Conservation (phyloP, 148 eudicot species). For the Silene latifolia region DNA sequence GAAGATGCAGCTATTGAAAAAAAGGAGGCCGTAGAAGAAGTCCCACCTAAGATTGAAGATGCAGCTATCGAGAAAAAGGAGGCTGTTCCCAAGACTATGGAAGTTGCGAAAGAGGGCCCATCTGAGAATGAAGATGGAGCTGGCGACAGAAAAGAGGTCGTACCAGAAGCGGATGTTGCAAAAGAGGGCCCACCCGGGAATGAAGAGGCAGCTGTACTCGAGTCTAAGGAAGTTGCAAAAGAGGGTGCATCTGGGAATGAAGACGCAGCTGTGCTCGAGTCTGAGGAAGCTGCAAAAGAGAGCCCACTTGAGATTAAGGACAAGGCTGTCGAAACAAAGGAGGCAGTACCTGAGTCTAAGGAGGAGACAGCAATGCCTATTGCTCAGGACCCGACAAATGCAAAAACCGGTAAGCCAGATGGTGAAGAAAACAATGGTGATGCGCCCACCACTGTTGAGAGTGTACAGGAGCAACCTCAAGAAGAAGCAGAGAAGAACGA, state of each 20-base stretch:
- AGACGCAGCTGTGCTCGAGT: not conserved
- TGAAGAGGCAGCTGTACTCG: conserved; percentile 17
- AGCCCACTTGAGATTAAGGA: conserved; percentile 23
- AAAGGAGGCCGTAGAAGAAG: conserved; percentile 14
- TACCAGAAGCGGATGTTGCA: not conserved
- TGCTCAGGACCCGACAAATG: not conserved
- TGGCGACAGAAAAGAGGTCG: conserved; percentile 3
- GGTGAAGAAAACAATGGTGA: not conserved
- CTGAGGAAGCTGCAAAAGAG: conserved; percentile 19
- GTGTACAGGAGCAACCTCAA: not conserved
- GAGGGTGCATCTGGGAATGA: not conserved
- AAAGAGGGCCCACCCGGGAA: conserved; percentile 27
- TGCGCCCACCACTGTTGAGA: not conserved
- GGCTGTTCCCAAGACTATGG: not conserved
- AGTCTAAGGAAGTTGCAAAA: conserved; percentile 21
- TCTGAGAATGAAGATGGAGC: not conserved
- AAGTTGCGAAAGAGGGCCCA: conserved; percentile 18
- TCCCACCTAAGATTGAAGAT: not conserved
- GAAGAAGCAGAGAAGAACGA: conserved; percentile 17
- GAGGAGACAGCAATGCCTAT: not conserved
- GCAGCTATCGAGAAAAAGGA: not conserved
- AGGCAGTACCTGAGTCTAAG: conserved; percentile 6
- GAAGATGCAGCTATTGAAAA: not conserved
- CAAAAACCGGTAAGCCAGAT: not conserved
- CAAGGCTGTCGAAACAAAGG: conserved; percentile 12